Base-by-base conservation (phyloP, 495 filamentous ascomycete genomes). In the Massariosphaeria phaeospora region DNA sequence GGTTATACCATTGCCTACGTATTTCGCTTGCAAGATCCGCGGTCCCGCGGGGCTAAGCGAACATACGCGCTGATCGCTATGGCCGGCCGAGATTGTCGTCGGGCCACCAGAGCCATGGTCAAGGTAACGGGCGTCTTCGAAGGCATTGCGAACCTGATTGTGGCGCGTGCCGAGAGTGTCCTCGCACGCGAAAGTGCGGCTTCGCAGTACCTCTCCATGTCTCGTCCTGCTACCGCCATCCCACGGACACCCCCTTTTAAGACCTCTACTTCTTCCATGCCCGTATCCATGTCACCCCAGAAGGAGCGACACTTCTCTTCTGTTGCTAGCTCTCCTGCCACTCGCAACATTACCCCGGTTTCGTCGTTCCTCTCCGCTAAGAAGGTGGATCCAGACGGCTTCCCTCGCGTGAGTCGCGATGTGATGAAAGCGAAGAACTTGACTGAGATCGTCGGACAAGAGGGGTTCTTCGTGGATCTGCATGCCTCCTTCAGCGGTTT, bases 1-100 rank as follows among this genome's bases (percentile, higher is more conserved):
- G 91, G 91, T 38, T 94, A 91, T 70, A 95, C 91, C 2, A 91
- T 91, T 10, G 91, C 91, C 52, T 95, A 88, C 68, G 85, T 94
- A 62, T 96, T 96, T 67, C 88, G 88, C 20, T 84, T 96, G 9
- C 82, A 84, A 15, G 91, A 96, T 66, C 78, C 89, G 18, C 84
- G 90, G 71, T 89, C 91, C 15, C 88, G 91, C 30, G 91, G 91
- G 36, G 82, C 86, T 55, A 81, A 85, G 59, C 83, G 91, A 52
- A 84, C 87, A 35, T 96, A 96, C 69, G 89, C 91, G 35, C 77
- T 96, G 36, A 74, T 96, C 41, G 88, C 87, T n/a, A 80, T 95
- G 24, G 77, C 74, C 15, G 77, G 79, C 8, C 76, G 88, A 62
- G 86, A 86, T 48, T 80, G 88, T 54, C 80, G 83, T 43, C 74